Evolutionary conservation across 2,329 filamentous ascomycete genomes (phyloP).

Genomic region (Colletotrichum spinosum): DNA sequence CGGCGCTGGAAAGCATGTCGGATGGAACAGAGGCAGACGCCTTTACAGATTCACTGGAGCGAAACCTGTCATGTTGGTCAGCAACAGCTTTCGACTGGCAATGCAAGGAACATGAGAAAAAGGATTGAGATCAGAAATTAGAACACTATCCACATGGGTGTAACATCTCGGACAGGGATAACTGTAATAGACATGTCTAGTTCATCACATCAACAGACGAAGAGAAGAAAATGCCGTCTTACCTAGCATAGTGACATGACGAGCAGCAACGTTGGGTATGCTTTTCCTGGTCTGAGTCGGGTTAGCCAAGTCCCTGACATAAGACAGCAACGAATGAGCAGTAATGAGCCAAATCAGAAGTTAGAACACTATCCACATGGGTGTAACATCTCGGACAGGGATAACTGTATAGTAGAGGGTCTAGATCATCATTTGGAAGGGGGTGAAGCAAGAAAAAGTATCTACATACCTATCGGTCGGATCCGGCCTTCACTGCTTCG

Average conservation of each 20-base stretch:
- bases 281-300: not conserved
- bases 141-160: constrained; percentile 32
- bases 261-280: not conserved
- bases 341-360: constrained; percentile 25
- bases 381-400: constrained; percentile 29
- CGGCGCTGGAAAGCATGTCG: constrained; percentile 22
- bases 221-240: not conserved
- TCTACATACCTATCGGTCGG: constrained; percentile 38
- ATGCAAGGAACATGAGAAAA: constrained; percentile 3
- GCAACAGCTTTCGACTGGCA: not conserved
- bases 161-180: constrained; percentile 35
- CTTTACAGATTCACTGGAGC: constrained; percentile 7
- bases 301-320: constrained; percentile 6
- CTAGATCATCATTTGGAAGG: constrained; percentile 31
- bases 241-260: not conserved
- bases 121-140: constrained; percentile 29
- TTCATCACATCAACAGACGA: constrained; percentile 29
- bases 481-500: constrained; percentile 55
- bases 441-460: not conserved
- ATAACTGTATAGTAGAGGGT: constrained; percentile 32
- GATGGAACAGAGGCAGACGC: not conserved
- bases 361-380: constrained; percentile 33
- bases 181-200: constrained; percentile 34
- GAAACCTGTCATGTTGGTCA: constrained; percentile 10
- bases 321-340: not conserved